Conservation (phyloP, 306 rosid species). For the Crotalaria pallida region DNA sequence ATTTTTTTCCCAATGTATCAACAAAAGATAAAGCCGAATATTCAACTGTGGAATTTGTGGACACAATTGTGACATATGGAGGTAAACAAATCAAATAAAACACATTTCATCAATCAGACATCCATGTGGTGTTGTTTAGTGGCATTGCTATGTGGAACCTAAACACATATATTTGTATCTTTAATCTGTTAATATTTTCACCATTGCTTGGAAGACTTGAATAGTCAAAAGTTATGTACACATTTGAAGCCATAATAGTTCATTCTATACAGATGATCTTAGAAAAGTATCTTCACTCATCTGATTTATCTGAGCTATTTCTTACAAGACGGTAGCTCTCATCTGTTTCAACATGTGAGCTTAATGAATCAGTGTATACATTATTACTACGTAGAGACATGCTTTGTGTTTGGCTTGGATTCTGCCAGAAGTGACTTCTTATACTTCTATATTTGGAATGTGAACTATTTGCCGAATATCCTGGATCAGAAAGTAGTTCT, state of each 20-base stretch:
- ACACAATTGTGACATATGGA: not conserved
- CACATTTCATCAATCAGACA: not conserved
- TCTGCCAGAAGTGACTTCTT: conserved; percentile 82
- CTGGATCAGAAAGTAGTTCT: conserved; percentile 70
- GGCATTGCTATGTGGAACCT: not conserved
- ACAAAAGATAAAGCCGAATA: not conserved
- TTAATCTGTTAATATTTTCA: not conserved
- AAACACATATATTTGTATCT: not conserved
- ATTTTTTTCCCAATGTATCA: too few relatives aligned
- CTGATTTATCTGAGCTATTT: conserved; percentile 32
- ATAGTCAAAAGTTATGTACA: not conserved
- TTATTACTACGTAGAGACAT: conserved; percentile 39
- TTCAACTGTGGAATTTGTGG: not conserved
- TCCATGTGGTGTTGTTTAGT: not conserved
- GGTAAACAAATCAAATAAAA: not conserved
- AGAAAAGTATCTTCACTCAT: conserved; percentile 18
- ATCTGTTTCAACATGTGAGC: conserved; percentile 42
- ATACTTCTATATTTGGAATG: conserved; percentile 50
- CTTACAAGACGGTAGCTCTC: conserved; percentile 33
- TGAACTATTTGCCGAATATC: conserved; percentile 62
- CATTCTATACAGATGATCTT: not conserved
- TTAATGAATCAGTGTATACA: conserved; percentile 43
- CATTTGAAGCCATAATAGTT: not conserved
- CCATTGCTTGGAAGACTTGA: not conserved
- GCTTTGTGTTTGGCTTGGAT: conserved; percentile 59